Base-by-base conservation (phyloP, 495 filamentous ascomycete genomes). In the Pseudomonodictys pantanalensis region DNA sequence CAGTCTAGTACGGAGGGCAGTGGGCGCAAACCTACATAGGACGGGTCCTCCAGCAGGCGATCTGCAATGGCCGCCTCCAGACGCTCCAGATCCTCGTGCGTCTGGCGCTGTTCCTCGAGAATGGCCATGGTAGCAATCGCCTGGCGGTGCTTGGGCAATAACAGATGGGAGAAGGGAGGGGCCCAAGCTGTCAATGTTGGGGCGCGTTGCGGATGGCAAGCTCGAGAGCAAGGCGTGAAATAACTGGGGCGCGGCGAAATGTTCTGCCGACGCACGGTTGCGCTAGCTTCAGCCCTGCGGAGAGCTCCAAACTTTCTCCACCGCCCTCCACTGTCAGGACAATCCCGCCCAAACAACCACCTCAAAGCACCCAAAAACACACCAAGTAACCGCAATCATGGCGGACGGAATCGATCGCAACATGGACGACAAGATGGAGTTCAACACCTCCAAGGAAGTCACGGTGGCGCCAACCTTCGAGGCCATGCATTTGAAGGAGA, bases 371-470 rank as follows among this genome's bases (percentile, higher is more conserved):
- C 11, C n/a, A 9, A 23, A 5, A 11, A 32, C 15, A 8, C 15
- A 23, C 22, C 5, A 11, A 23, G 12, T 20, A 30, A 28, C 39
- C 6, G 26, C 15, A 24, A 58, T 9, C 53, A 98, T 98, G 93
- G 89, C 92, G 43, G 92, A 96, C 68, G 87, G 87, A 60, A 96
- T 97, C 67, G 95, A 98, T 77, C 85, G 90, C 74, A 90, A 91
- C 69, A 84, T 86, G 30, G 93, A 97, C 76, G 83, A 95, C 83
- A 86, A 88, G 73, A 95, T 97, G 81, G 93, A 97, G 79, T 98
- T 98, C 79, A 84, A 83, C 58, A 98, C 93, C 73, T 96, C 91
- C 60, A 96, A 95, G 76, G 95, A 98, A 83, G 92, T 98, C 48
- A 90, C 84, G 10, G 91, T 96, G n/a, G 87, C 86, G 66, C 83